Evolutionary conservation across 2,329 filamentous ascomycete species (phyloP).

Genomic region (Talaromyces atroroseus): DNA sequence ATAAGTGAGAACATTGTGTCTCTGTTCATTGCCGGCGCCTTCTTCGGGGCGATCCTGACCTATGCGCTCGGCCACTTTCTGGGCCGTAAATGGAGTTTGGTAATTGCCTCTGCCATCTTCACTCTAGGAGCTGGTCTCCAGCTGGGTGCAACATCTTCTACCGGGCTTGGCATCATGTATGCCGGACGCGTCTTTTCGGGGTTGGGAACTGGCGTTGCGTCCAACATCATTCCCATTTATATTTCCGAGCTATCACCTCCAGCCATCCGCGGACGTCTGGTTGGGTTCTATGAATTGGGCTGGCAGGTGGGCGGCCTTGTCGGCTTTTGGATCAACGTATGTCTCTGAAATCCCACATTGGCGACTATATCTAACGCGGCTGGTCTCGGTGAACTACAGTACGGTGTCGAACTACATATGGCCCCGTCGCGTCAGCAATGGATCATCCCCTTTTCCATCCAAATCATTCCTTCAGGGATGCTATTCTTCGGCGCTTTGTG

Average conservation of each 20-base stretch:
- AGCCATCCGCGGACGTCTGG: constrained; percentile 50
- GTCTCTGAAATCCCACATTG: constrained; percentile 11
- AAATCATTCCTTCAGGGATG: constrained; percentile 43
- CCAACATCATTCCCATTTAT: constrained; percentile 54
- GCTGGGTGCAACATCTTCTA: constrained; percentile 54
- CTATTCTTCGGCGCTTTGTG: constrained; percentile 47
- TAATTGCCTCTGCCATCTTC: constrained; percentile 59
- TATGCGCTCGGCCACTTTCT: constrained; percentile 59
- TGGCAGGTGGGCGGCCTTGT: constrained; percentile 47
- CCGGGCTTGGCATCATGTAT: constrained; percentile 54
- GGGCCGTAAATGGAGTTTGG: constrained; percentile 59
- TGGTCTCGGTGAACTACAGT: constrained; percentile 23
- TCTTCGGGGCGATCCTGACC: constrained; percentile 65
- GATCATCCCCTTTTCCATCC: constrained; percentile 52
- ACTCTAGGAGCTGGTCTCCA: constrained; percentile 63
- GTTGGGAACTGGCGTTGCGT: constrained; percentile 49
- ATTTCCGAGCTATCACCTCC: constrained; percentile 52
- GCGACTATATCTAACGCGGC: constrained; percentile 13
- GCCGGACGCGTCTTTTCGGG: constrained; percentile 48
- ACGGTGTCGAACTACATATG: constrained; percentile 31
- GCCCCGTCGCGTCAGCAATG: constrained; percentile 40
- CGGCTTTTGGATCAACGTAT: constrained; percentile 49
- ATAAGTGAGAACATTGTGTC: constrained; percentile 70
- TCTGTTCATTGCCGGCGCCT: constrained; percentile 73
- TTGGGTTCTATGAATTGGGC: constrained; percentile 50